phyloP scores from a whole-genome alignment of 768 basidiomycete species.

The Sarcomyxa edulis region DNA sequence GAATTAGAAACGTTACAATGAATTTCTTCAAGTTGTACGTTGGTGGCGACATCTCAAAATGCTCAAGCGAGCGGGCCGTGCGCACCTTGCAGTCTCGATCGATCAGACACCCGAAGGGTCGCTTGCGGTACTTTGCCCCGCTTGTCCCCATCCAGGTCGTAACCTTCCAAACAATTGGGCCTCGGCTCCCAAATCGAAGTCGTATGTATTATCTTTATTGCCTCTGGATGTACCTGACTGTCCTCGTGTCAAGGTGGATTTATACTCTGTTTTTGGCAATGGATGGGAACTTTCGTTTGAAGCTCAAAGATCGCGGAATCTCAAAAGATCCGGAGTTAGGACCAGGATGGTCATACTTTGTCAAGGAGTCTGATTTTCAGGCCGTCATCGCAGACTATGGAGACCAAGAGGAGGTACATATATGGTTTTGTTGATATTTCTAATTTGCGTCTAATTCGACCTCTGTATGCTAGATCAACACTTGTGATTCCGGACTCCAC shows the following conservation, averaged over 20 bases:
- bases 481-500: slow-evolving; percentile 9
- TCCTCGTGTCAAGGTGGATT: slow-evolving; percentile 9
- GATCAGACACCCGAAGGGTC: slow-evolving; percentile 10
- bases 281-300: slow-evolving; percentile 20
- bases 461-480: slow-evolving; percentile 6
- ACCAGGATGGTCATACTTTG: slow-evolving; percentile 16
- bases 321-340: slow-evolving; percentile 13
- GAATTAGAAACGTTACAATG: slow-evolving; percentile 14
- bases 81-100: slow-evolving; percentile 11
- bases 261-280: slow-evolving; percentile 13
- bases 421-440: slow-evolving; percentile 9
- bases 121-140: slow-evolving; percentile 21
- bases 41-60: slow-evolving; percentile 14
- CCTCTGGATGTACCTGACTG: neutral
- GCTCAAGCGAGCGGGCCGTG: slow-evolving; percentile 15
- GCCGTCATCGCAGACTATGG: slow-evolving; percentile 4
- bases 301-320: slow-evolving; percentile 17
- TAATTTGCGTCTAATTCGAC: neutral
- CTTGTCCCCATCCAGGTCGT: slow-evolving; percentile 20
- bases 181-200: slow-evolving; percentile 4
- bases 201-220: neutral
- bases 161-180: slow-evolving; percentile 19
- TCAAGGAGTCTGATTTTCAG: slow-evolving; percentile 6
- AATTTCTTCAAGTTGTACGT: slow-evolving; percentile 12
- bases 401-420: slow-evolving; percentile 9